Percentiles rank a stretch among this genome's conserved stretches.
Evolutionary conservation across 352 stramenopile genomes (phyloP).

Genomic region (Blastocystis sp.): DNA sequence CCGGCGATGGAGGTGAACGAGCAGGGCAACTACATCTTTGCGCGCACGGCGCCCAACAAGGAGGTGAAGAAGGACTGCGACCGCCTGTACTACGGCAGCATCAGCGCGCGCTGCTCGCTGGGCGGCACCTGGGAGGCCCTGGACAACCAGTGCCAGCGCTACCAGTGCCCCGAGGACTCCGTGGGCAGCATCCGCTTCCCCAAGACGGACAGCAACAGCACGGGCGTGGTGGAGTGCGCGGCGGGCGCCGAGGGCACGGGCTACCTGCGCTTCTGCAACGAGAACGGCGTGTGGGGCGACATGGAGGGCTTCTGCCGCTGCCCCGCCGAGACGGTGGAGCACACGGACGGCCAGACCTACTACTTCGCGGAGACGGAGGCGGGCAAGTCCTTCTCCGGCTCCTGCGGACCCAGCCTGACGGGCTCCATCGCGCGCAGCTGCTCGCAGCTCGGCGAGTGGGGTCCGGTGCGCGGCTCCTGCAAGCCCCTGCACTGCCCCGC

Average conservation of each 20-base stretch:
- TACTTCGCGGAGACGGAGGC: conserved; percentile 2
- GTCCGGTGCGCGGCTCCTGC: conserved; percentile 10
- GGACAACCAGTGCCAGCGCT: conserved; percentile 36
- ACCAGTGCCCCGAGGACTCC: not conserved
- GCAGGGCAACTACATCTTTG: conserved; percentile 39
- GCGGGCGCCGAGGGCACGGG: conserved; percentile 9
- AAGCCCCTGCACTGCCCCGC: conserved; percentile 44
- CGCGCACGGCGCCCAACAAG: not conserved
- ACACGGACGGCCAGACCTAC: conserved; percentile 24
- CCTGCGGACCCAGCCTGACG: conserved; percentile 15
- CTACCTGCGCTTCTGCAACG: conserved; percentile 44
- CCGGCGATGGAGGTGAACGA: conserved; percentile 4
- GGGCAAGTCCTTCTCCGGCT: not conserved
- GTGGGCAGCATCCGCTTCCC: conserved; percentile 5
- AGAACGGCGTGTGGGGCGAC: conserved; percentile 35
- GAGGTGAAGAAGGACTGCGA: conserved; percentile 3
- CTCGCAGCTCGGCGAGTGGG: conserved; percentile 7
- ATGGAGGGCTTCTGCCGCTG: conserved; percentile 12
- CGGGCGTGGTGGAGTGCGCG: not conserved
- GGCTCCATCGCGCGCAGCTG: conserved; percentile 30
- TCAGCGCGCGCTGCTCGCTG: conserved; percentile 5
- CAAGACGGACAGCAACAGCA: conserved; percentile 23
- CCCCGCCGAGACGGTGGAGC: conserved; percentile 18
- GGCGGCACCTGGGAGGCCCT: conserved; percentile 40
- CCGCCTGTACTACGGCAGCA: conserved; percentile 8